A percentile compares a stretch with the other conserved stretches of the same genome.
phyloP scores from a whole-genome alignment of 352 stramenopile species.

The Aphanomyces euteiches region DNA sequence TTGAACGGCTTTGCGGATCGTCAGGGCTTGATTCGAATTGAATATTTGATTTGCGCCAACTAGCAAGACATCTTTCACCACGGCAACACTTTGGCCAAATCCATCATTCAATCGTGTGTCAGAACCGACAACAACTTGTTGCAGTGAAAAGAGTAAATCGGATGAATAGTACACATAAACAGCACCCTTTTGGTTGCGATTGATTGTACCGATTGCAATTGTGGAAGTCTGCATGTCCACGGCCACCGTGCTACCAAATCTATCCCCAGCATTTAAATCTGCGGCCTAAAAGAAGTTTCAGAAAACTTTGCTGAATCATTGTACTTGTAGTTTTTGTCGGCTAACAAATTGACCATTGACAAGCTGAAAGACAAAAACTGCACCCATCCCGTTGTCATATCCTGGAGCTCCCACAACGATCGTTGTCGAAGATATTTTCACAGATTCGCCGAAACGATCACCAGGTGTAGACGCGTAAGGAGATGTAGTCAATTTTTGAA shows the following conservation, averaged over 20 bases:
- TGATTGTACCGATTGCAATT: slow-evolving; percentile 58
- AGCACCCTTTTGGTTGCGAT: slow-evolving; percentile 44
- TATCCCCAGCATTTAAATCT: slow-evolving; percentile 50
- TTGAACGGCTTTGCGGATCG: slow-evolving; percentile 73
- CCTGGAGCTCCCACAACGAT: slow-evolving; percentile 68
- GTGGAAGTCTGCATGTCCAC: slow-evolving; percentile 73
- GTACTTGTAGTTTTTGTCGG: slow-evolving; percentile 55
- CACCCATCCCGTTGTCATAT: slow-evolving; percentile 47
- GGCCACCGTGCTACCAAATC: slow-evolving; percentile 63
- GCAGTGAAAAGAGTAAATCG: slow-evolving; percentile 67
- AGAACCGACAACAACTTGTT: slow-evolving; percentile 63
- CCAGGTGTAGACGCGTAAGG: slow-evolving; percentile 46
- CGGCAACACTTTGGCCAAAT: slow-evolving; percentile 65
- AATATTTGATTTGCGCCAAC: slow-evolving; percentile 58
- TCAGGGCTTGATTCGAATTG: slow-evolving; percentile 44
- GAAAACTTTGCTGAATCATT: not conserved
- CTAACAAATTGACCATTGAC: slow-evolving; percentile 56
- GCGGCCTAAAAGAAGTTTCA: not conserved
- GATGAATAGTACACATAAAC: slow-evolving; percentile 41
- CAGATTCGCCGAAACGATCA: slow-evolving; percentile 65
- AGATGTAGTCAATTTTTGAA: slow-evolving; percentile 54
- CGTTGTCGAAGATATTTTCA: slow-evolving; percentile 42
- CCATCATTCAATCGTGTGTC: slow-evolving; percentile 58
- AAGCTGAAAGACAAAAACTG: slow-evolving; percentile 76
- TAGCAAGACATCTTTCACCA: slow-evolving; percentile 67